Conservation (phyloP, 1,284 basidiomycete genomes). For the Pulveroboletus sp. region DNA sequence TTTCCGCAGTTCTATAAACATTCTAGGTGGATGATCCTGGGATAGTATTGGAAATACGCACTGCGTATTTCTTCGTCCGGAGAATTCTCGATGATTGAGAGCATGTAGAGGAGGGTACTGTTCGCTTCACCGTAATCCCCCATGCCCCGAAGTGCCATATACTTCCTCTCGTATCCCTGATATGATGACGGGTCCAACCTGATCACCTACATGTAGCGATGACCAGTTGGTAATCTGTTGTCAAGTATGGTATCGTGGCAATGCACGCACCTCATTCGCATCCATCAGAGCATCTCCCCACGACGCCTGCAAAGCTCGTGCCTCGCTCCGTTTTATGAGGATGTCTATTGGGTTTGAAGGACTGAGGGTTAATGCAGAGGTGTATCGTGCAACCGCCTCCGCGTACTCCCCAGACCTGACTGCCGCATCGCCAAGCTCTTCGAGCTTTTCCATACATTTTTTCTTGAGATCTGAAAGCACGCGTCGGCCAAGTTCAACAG, state of each 20-base stretch:
- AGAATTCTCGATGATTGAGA: conserved; percentile 11
- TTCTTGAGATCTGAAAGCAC: not conserved
- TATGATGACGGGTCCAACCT: not conserved
- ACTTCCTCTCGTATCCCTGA: conserved; percentile 9
- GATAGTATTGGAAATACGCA: not conserved
- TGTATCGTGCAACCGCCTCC: conserved; percentile 2
- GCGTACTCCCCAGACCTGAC: not conserved
- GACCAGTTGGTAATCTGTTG: not conserved
- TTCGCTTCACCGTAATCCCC: not conserved
- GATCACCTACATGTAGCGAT: conserved; percentile 3
- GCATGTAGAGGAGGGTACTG: not conserved
- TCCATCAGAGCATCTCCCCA: conserved; percentile 7
- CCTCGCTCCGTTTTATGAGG: conserved; percentile 7
- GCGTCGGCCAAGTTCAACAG: not conserved
- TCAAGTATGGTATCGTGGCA: too few species aligned
- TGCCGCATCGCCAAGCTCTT: not conserved
- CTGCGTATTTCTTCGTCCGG: not conserved
- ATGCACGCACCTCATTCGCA: conserved; percentile 11
- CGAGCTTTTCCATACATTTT: not conserved
- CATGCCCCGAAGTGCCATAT: not conserved
- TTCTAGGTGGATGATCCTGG: not conserved
- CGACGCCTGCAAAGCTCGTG: not conserved
- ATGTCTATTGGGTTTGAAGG: not conserved
- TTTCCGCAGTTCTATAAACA: conserved; percentile 4
- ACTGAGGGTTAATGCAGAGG: conserved; percentile 2